Evolutionary conservation across 306 rosid species (phyloP).

Genomic region (Mimosa pudica): DNA sequence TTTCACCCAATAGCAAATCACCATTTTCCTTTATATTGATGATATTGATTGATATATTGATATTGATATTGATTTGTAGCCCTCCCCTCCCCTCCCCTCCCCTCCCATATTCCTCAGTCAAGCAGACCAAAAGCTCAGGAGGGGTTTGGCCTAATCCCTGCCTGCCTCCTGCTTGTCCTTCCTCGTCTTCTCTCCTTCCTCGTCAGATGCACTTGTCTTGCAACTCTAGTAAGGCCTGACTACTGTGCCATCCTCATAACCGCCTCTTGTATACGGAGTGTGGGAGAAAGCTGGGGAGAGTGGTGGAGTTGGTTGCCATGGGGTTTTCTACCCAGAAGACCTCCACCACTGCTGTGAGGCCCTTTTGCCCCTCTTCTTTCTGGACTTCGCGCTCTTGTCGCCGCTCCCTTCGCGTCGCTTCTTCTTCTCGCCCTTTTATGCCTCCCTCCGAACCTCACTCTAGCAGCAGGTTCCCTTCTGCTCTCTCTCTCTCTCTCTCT

Average conservation of each 20-base stretch:
- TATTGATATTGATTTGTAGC: too few relatives aligned
- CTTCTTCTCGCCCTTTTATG: constrained; percentile 49
- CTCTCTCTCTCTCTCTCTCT: not conserved
- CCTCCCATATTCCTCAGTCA: too few relatives aligned
- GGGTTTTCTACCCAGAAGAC: constrained; percentile 60
- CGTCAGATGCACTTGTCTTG: constrained; percentile 38
- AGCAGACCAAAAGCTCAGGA: too few relatives aligned
- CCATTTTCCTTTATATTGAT: too few relatives aligned
- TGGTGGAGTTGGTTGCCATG: constrained; percentile 54
- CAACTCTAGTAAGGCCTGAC: constrained; percentile 33
- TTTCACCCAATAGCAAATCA: too few relatives aligned
- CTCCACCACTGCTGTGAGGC: constrained; percentile 52
- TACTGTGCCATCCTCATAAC: constrained; percentile 40
- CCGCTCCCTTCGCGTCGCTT: constrained; percentile 34
- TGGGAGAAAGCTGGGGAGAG: constrained; percentile 60
- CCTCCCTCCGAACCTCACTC: constrained; percentile 43
- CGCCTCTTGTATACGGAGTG: constrained; percentile 43
- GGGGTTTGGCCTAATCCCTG: constrained; percentile 10
- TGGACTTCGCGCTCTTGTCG: constrained; percentile 47
- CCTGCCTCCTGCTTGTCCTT: not conserved
- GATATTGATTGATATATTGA: too few relatives aligned
- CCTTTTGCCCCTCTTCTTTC: constrained; percentile 60
- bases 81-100: too few relatives aligned
- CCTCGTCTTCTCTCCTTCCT: constrained; percentile 32
- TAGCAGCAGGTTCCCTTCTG: constrained; percentile 52